phyloP scores from a whole-genome alignment of 257 asterid genomes.

The Gynochthodes officinalis region DNA sequence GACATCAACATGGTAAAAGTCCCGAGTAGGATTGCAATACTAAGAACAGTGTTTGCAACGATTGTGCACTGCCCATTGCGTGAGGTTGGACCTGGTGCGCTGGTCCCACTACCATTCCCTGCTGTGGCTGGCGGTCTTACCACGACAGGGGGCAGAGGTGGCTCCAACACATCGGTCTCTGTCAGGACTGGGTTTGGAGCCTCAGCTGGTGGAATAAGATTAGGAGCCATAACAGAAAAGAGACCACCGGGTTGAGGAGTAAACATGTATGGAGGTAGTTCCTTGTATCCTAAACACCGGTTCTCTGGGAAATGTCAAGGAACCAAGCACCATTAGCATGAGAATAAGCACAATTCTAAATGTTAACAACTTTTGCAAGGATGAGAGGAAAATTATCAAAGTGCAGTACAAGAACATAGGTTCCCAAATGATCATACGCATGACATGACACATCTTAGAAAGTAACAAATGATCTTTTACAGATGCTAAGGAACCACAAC shows the following conservation, averaged over 20 bases:
- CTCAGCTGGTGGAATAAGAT: conserved; percentile 55
- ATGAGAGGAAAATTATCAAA: neutral
- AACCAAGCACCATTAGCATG: conserved; percentile 4
- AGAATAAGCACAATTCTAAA: neutral
- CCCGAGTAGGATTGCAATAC: conserved; percentile 45
- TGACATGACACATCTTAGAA: neutral
- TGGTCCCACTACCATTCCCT: conserved; percentile 23
- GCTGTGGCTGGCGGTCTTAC: conserved; percentile 24
- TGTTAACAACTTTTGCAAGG: neutral
- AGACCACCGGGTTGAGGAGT: conserved; percentile 58
- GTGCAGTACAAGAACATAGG: neutral
- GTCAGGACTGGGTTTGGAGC: conserved; percentile 64
- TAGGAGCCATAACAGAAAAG: conserved; percentile 24
- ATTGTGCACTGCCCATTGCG: conserved; percentile 48
- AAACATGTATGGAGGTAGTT: conserved; percentile 51
- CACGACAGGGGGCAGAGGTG: conserved; percentile 70
- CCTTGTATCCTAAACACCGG: conserved; percentile 58
- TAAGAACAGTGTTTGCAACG: conserved; percentile 38
- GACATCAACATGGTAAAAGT: conserved; percentile 31
- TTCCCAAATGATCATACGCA: neutral
- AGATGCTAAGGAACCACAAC: neutral
- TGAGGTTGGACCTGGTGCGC: conserved; percentile 38
- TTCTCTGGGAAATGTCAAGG: conserved; percentile 46
- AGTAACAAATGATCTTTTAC: neutral
- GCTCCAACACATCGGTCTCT: conserved; percentile 47